Conservation (phyloP, 305 asterid species). For the Solanum hybrid region DNA sequence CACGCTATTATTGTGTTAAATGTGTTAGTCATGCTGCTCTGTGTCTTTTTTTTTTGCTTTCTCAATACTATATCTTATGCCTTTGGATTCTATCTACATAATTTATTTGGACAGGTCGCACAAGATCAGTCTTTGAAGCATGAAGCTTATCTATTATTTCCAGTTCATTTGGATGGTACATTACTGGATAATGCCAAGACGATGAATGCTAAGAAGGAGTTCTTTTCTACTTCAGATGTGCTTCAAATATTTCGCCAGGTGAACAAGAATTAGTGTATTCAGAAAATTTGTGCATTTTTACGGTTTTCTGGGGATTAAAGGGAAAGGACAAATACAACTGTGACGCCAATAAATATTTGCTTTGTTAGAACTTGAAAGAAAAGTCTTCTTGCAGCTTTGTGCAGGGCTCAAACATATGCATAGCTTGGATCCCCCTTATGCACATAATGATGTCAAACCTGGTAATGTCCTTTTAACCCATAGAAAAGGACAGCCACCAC, state of each 20-base stretch:
- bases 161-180: constrained; percentile 94
- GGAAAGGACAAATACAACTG: neutral
- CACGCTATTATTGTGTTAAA: neutral
- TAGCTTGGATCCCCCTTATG: constrained; percentile 83
- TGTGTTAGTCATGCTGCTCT: neutral
- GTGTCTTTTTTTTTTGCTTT: neutral
- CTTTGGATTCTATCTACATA: neutral
- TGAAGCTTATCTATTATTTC: constrained; percentile 94
- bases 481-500: constrained; percentile 77
- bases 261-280: neutral
- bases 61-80: neutral
- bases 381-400: constrained; percentile 70
- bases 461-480: constrained; percentile 81
- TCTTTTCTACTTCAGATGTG: constrained; percentile 78
- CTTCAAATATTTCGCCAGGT: constrained; percentile 95
- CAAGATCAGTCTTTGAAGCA: constrained; percentile 93
- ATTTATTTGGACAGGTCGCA: constrained; percentile 41
- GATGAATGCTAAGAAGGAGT: constrained; percentile 81
- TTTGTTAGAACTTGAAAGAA: constrained; percentile 3
- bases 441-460: constrained; percentile 95
- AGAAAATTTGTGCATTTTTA: neutral
- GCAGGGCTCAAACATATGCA: constrained; percentile 97
- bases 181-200: constrained; percentile 57
- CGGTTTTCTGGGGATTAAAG: neutral
- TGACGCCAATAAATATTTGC: neutral